These are phyloP conservation scores for Medicago ruthenica DNA, from an alignment of 306 rosid species.

Conservation along the genomic window DNA sequence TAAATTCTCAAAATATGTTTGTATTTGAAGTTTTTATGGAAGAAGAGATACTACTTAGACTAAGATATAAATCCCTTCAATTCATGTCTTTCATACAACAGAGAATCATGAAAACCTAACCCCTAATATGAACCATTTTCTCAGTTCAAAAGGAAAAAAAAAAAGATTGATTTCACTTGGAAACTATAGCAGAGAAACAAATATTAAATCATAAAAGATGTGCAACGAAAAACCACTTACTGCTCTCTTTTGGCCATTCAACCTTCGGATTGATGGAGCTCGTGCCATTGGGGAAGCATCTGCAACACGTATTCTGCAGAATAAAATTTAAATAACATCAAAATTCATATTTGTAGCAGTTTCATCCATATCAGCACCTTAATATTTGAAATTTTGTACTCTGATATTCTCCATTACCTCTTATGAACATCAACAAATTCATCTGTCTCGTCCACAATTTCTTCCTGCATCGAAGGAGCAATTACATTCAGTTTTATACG, in stretches of 20 bases:
- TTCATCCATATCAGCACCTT: slow-evolving; percentile 5
- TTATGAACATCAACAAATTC: slow-evolving; percentile 98
- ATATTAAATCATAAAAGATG: background rate
- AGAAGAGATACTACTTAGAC: background rate
- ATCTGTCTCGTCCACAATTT: slow-evolving; percentile 98
- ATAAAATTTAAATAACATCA: slow-evolving; percentile 17
- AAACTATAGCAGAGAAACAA: background rate
- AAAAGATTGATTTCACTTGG: background rate
- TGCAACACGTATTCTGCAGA: slow-evolving; percentile 90
- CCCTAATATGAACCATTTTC: background rate
- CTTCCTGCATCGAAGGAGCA: slow-evolving; percentile 66
- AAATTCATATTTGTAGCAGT: slow-evolving; percentile 16
- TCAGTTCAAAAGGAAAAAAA: too few relatives aligned
- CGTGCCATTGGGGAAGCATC: slow-evolving; percentile 95
- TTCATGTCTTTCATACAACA: background rate
- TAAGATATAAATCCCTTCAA: slow-evolving; percentile 8
- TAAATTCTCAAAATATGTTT: too few relatives aligned
- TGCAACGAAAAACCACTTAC: slow-evolving; percentile 46
- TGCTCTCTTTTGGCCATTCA: slow-evolving; percentile 63
- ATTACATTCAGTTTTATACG: slow-evolving; percentile 11
- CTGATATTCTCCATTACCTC: slow-evolving; percentile 54
- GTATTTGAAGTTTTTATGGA: background rate
- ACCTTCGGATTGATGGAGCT: slow-evolving; percentile 82
- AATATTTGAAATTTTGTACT: slow-evolving; percentile 2
- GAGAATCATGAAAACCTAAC: background rate